Percentiles rank a stretch among this genome's conserved stretches.
Evolutionary conservation across 148 eudicot species (phyloP).

Genomic region (Tetragonia tetragonoides): DNA sequence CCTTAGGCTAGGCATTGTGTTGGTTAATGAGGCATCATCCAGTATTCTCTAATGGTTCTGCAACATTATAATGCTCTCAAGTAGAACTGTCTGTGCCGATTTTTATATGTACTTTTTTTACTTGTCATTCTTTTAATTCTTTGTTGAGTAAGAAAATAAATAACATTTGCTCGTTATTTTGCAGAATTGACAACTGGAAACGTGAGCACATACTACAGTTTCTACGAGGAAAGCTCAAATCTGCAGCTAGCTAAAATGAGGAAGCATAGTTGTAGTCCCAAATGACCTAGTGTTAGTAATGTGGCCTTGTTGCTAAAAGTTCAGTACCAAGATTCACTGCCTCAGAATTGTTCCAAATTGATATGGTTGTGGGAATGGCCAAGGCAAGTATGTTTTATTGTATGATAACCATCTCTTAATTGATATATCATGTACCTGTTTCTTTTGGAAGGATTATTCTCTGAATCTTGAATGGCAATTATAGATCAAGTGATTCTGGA

Average conservation of each 20-base stretch:
- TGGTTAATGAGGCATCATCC: neutral
- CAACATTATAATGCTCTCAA: no score
- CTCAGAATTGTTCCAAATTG: no score
- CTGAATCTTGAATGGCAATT: no score
- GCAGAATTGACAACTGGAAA: conserved; percentile 94
- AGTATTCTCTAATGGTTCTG: neutral
- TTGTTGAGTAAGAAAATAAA: neutral
- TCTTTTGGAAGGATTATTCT: no score
- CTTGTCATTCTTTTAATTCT: neutral
- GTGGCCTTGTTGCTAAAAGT: no score
- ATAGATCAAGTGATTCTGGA: no score
- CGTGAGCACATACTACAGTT: conserved; percentile 84
- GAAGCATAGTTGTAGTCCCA: neutral
- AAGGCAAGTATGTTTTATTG: no score
- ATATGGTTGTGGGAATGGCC: no score
- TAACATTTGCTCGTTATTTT: conserved; percentile 5
- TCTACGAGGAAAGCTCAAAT: conserved; percentile 64
- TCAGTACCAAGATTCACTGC: no score
- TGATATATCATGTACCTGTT: no score
- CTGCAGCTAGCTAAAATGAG: conserved; percentile 33
- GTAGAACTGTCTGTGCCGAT: neutral
- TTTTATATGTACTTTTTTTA: no score
- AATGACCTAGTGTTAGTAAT: neutral
- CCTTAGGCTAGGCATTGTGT: neutral
- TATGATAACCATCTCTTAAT: no score